Conservation (phyloP, 257 asterid genomes). For the Nemophila menziesii region DNA sequence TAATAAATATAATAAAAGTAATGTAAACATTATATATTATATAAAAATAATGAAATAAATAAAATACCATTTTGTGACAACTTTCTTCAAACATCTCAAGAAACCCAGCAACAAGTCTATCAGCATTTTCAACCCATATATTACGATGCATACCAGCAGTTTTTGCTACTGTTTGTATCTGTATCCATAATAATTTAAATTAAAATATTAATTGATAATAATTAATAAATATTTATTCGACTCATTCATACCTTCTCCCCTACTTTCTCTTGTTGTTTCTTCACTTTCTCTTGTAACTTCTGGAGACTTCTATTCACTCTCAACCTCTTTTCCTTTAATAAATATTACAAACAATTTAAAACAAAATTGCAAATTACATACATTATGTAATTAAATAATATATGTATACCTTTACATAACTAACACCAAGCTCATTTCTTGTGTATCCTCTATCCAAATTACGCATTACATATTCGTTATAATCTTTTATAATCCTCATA, state of each 20-base stretch:
- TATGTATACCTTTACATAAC: constrained; percentile 45
- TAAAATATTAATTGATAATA: background rate
- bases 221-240: background rate
- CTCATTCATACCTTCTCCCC: constrained; percentile 39
- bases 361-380: background rate
- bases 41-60: background rate
- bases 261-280: constrained; percentile 59
- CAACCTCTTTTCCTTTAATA: constrained; percentile 41
- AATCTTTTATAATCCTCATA: constrained; percentile 58
- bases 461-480: constrained; percentile 63
- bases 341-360: constrained; percentile 4
- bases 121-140: constrained; percentile 56
- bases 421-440: constrained; percentile 54
- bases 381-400: background rate
- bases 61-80: constrained; percentile 34
- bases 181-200: constrained; percentile 5
- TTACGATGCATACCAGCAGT: constrained; percentile 29
- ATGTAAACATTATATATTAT: background rate
- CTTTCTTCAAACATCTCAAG: constrained; percentile 57
- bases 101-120: constrained; percentile 50
- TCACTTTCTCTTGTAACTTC: constrained; percentile 47
- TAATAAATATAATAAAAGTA: constrained; percentile 9
- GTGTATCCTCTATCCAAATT: constrained; percentile 62
- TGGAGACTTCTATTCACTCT: constrained; percentile 43
- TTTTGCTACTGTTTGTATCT: constrained; percentile 47